phyloP scores from a whole-genome alignment of 306 rosid species.

The Inga oerstediana region DNA sequence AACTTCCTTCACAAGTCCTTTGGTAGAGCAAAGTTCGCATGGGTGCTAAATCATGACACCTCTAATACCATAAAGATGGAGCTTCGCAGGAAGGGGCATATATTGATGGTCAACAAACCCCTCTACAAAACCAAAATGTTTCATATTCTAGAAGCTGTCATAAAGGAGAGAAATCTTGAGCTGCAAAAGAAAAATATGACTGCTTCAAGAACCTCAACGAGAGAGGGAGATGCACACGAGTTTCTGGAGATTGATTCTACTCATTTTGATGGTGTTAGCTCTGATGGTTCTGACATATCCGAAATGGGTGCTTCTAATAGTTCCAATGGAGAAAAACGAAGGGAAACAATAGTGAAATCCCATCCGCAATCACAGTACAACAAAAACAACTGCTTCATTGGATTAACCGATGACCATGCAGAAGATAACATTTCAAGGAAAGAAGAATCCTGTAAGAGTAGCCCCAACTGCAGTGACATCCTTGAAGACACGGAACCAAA shows the following conservation, averaged over 20 bases:
- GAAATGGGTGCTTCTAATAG: conserved; percentile 48
- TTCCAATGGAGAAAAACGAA: conserved; percentile 45
- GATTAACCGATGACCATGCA: conserved; percentile 47
- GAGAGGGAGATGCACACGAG: conserved; percentile 72
- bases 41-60: conserved; percentile 93
- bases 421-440: conserved; percentile 44
- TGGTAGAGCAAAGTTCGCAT: conserved; percentile 82
- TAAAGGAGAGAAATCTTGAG: conserved; percentile 69
- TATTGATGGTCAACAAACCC: conserved; percentile 77
- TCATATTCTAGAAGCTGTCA: conserved; percentile 81
- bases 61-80: conserved; percentile 80
- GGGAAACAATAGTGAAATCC: conserved; percentile 36
- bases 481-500: conserved; percentile 33
- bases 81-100: conserved; percentile 80
- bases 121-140: conserved; percentile 83
- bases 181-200: conserved; percentile 52
- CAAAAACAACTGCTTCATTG: conserved; percentile 54
- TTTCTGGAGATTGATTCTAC: conserved; percentile 87
- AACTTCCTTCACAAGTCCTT: conserved; percentile 78
- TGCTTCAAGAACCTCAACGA: conserved; percentile 41
- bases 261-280: conserved; percentile 73
- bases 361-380: conserved; percentile 44
- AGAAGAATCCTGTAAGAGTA: conserved; percentile 46
- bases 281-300: conserved; percentile 80
- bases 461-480: conserved; percentile 24